A percentile compares a stretch with the other conserved stretches of the same genome.
Conservation (phyloP, 2,329 filamentous ascomycete genomes). For the Ceratocystis huliohia region DNA sequence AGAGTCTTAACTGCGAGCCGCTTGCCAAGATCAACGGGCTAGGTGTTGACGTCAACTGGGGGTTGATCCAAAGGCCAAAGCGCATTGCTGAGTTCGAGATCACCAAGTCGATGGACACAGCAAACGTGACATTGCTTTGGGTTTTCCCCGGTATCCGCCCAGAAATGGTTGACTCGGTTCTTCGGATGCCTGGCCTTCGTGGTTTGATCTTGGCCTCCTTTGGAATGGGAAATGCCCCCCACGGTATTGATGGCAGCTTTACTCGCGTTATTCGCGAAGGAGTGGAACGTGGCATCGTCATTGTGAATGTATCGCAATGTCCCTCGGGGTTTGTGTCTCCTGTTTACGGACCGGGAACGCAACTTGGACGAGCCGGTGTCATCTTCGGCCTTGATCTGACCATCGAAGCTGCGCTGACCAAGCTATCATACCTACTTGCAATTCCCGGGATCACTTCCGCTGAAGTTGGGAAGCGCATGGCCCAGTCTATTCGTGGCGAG, state of each 20-base stretch:
- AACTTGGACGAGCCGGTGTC: slow-evolving; percentile 69
- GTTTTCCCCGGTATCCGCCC: slow-evolving; percentile 88
- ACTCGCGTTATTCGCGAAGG: slow-evolving; percentile 65
- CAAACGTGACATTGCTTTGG: slow-evolving; percentile 78
- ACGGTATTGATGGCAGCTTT: slow-evolving; percentile 64
- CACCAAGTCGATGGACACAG: slow-evolving; percentile 63
- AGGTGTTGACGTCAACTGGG: slow-evolving; percentile 70
- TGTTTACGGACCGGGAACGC: slow-evolving; percentile 64
- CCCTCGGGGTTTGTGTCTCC: slow-evolving; percentile 63
- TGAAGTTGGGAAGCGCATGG: slow-evolving; percentile 60
- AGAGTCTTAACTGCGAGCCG: slow-evolving; percentile 72
- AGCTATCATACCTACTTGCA: slow-evolving; percentile 74
- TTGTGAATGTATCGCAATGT: slow-evolving; percentile 89
- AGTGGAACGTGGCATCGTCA: slow-evolving; percentile 66
- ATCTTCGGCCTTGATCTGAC: slow-evolving; percentile 85
- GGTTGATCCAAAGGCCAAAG: slow-evolving; percentile 60
- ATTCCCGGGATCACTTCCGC: slow-evolving; percentile 47
- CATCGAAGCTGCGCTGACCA: slow-evolving; percentile 79
- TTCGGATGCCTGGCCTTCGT: slow-evolving; percentile 60
- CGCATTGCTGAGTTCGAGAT: slow-evolving; percentile 62
- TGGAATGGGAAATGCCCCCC: slow-evolving; percentile 82
- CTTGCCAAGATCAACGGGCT: slow-evolving; percentile 71
- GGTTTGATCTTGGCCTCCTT: slow-evolving; percentile 85
- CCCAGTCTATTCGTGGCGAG: slow-evolving; percentile 66
- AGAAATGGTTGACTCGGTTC: slow-evolving; percentile 81